phyloP scores from a whole-genome alignment of 208 protist genomes.

The Kentomonas sorsogonicus region DNA sequence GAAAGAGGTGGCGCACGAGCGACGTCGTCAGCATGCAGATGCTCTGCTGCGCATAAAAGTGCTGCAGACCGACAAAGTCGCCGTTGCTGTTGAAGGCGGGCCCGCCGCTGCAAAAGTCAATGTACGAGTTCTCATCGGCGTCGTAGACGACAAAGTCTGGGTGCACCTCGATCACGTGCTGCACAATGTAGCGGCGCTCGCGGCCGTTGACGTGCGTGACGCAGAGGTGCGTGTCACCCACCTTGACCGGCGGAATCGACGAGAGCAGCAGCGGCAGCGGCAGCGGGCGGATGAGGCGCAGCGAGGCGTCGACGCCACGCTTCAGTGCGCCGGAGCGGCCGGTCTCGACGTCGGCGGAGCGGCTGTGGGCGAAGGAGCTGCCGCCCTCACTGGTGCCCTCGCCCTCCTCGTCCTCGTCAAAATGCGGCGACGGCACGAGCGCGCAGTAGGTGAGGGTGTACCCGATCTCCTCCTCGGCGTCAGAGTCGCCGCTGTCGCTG shows the following conservation, averaged over 20 bases:
- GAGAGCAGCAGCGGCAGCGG: conserved; percentile 74
- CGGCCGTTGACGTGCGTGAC: conserved; percentile 58
- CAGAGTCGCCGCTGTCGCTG: conserved; percentile 15
- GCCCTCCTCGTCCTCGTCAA: neutral
- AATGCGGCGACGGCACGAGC: conserved; percentile 16
- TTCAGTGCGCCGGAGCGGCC: neutral
- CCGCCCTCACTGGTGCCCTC: conserved; percentile 11
- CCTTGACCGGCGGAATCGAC: conserved; percentile 31
- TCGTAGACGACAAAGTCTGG: conserved; percentile 72
- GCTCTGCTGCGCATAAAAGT: conserved; percentile 46
- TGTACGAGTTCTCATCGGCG: conserved; percentile 17
- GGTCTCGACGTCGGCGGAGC: conserved; percentile 2
- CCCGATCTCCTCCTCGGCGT: conserved; percentile 49
- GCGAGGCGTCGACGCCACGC: conserved; percentile 8
- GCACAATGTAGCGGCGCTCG: conserved; percentile 55
- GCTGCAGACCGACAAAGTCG: conserved; percentile 84
- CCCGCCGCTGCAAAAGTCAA: conserved; percentile 65
- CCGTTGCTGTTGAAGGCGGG: conserved; percentile 71
- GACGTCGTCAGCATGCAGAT: conserved; percentile 55
- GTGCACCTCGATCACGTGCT: conserved; percentile 45
- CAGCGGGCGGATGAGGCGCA: conserved; percentile 59
- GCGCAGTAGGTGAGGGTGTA: conserved; percentile 75
- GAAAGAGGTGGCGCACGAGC: conserved; percentile 75
- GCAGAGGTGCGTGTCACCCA: conserved; percentile 74
- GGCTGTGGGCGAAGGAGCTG: neutral